Conservation (phyloP, 352 stramenopile species). For the Phytophthora citricola region DNA sequence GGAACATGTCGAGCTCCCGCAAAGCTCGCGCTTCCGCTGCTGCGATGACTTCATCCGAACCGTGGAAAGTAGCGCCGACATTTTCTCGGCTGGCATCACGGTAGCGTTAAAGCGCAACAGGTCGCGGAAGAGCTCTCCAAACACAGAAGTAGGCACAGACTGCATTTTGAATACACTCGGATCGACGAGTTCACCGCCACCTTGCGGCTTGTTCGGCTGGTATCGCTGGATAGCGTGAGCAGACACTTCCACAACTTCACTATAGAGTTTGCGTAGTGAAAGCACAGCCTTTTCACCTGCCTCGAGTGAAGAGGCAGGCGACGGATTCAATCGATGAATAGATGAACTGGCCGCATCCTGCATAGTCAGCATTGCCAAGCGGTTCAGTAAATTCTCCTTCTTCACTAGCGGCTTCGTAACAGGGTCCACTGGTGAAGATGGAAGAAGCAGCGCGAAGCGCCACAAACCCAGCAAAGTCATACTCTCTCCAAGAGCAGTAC, state of each 20-base stretch:
- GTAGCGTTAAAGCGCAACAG: slow-evolving; percentile 75
- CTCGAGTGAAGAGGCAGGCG: slow-evolving; percentile 35
- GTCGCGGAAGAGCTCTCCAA: slow-evolving; percentile 82
- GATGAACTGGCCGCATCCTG: slow-evolving; percentile 65
- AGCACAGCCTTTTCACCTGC: slow-evolving; percentile 14
- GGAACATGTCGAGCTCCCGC: slow-evolving; percentile 88
- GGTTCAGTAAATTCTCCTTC: slow-evolving; percentile 91
- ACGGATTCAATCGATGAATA: slow-evolving; percentile 62
- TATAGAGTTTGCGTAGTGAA: slow-evolving; percentile 28
- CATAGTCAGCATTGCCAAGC: slow-evolving; percentile 78
- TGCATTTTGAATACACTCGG: slow-evolving; percentile 28
- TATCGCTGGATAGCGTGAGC: slow-evolving; percentile 64
- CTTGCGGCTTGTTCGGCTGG: slow-evolving; percentile 24
- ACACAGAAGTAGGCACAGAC: slow-evolving; percentile 50
- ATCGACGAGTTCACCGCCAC: slow-evolving; percentile 21
- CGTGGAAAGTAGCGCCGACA: slow-evolving; percentile 55
- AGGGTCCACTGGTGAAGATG: slow-evolving; percentile 96
- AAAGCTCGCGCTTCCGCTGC: slow-evolving; percentile 71
- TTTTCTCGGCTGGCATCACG: slow-evolving; percentile 70
- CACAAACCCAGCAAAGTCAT: slow-evolving; percentile 94
- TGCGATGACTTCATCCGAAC: slow-evolving; percentile 42
- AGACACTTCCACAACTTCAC: slow-evolving; percentile 39
- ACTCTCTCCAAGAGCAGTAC: slow-evolving; percentile 58
- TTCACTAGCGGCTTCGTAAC: slow-evolving; percentile 94
- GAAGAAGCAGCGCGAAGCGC: slow-evolving; percentile 93